phyloP scores from a whole-genome alignment of 2,329 filamentous ascomycete species.

The Nothopassalora personata region DNA sequence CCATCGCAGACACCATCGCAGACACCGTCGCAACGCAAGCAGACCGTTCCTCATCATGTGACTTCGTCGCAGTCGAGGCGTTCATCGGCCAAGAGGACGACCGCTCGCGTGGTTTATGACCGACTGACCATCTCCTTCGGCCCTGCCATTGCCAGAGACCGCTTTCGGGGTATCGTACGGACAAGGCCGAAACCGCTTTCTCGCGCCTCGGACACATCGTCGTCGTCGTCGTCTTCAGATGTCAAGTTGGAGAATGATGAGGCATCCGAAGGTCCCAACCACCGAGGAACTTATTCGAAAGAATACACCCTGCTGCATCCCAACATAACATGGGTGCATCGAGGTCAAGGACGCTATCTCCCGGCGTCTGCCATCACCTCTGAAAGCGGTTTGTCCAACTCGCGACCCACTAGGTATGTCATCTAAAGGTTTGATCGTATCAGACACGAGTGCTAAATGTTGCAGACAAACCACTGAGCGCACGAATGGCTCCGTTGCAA shows the following conservation, averaged over 20 bases:
- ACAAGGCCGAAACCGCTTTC: conserved; percentile 10
- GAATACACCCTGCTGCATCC: conserved; percentile 28
- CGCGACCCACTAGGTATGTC: conserved; percentile 17
- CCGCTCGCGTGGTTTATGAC: not conserved
- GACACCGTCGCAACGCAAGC: not conserved
- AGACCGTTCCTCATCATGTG: not conserved
- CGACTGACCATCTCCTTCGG: conserved; percentile 13
- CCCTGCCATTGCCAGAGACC: conserved; percentile 7
- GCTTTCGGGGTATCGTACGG: conserved; percentile 10
- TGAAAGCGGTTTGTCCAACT: conserved; percentile 5
- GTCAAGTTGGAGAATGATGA: conserved; percentile 1
- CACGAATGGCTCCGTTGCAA: conserved; percentile 7
- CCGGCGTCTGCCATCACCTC: conserved; percentile 21
- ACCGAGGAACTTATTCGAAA: conserved; percentile 30
- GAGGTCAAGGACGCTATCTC: conserved; percentile 32
- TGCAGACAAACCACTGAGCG: conserved; percentile 12
- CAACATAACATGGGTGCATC: conserved; percentile 31
- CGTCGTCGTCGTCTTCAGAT: not conserved
- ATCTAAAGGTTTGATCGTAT: not conserved
- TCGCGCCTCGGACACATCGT: not conserved
- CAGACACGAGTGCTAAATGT: not conserved
- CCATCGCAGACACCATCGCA: not conserved
- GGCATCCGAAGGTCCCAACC: conserved; percentile 24
- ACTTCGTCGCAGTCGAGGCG: not conserved
- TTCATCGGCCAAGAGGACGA: not conserved